phyloP scores from a whole-genome alignment of 345 rosid species.

The Hevea brasiliensis region DNA sequence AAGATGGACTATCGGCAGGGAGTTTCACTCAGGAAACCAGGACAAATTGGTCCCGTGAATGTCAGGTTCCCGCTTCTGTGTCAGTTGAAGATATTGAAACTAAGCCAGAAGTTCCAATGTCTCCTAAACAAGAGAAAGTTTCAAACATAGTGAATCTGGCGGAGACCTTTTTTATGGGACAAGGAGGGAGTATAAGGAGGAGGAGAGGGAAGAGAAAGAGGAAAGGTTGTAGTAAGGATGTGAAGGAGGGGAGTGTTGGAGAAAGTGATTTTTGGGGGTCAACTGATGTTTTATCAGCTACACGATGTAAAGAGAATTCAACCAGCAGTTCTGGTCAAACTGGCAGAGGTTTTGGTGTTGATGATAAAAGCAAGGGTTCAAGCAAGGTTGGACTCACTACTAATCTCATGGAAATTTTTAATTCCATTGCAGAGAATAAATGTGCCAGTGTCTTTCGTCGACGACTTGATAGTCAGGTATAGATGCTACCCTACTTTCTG shows the following conservation, averaged over 20 bases:
- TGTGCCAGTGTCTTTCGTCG: constrained; percentile 59
- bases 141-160: constrained; percentile 34
- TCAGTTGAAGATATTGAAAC: constrained; percentile 38
- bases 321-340: constrained; percentile 37
- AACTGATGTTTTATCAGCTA: constrained; percentile 39
- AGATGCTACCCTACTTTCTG: constrained; percentile 12
- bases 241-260: constrained; percentile 61
- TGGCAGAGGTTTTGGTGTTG: constrained; percentile 31
- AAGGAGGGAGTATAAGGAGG: constrained; percentile 46
- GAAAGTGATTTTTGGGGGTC: constrained; percentile 60
- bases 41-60: constrained; percentile 55
- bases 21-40: constrained; percentile 70
- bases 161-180: constrained; percentile 41
- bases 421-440: constrained; percentile 47
- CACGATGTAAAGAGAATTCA: constrained; percentile 47
- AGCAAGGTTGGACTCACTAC: constrained; percentile 30
- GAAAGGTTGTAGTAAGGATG: constrained; percentile 58
- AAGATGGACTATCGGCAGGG: constrained; percentile 72
- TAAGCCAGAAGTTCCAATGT: constrained; percentile 39
- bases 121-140: constrained; percentile 34
- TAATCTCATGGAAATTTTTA: constrained; percentile 51
- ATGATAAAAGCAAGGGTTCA: constrained; percentile 29
- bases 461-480: constrained; percentile 87
- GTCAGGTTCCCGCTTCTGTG: constrained; percentile 30
- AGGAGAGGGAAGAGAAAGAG: constrained; percentile 88